Conservation (phyloP, 371 early-diverging fungal genomes). For the Capillidium heterosporum region DNA sequence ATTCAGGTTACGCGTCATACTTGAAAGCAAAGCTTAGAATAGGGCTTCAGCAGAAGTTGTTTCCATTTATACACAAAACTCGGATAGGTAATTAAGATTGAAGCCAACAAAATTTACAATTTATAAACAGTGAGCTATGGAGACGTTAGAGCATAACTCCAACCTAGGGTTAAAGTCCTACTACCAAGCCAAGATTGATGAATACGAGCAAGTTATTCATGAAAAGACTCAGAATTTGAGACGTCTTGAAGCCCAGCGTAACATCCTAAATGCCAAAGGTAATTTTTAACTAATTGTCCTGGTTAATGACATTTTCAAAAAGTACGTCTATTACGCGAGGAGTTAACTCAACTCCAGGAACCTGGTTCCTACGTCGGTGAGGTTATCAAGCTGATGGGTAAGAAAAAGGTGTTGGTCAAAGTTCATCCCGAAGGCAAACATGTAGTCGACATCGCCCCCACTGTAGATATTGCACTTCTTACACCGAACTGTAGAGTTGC, state of each 20-base stretch:
- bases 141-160: neutral
- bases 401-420: conserved; percentile 97
- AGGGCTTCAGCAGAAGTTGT: too few relatives aligned
- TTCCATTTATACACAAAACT: too few relatives aligned
- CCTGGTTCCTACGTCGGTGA: conserved; percentile 96
- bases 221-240: conserved; percentile 88
- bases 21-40: too few relatives aligned
- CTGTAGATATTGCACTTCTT: conserved; percentile 82
- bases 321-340: conserved; percentile 97
- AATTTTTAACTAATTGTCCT: conserved; percentile 5
- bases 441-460: conserved; percentile 84
- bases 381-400: conserved; percentile 98
- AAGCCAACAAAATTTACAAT: too few relatives aligned
- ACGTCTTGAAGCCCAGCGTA: conserved; percentile 96
- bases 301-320: neutral
- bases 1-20: neutral
- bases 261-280: conserved; percentile 91
- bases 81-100: too few relatives aligned
- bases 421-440: conserved; percentile 99
- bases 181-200: conserved; percentile 68
- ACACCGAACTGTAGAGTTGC: conserved; percentile 96
- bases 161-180: conserved; percentile 19
- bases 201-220: conserved; percentile 69
- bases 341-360: conserved; percentile 93
- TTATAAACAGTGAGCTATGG: neutral